These are phyloP conservation scores for Geranium incanum DNA, from an alignment of 441 rosid species.

Conservation along the genomic window DNA sequence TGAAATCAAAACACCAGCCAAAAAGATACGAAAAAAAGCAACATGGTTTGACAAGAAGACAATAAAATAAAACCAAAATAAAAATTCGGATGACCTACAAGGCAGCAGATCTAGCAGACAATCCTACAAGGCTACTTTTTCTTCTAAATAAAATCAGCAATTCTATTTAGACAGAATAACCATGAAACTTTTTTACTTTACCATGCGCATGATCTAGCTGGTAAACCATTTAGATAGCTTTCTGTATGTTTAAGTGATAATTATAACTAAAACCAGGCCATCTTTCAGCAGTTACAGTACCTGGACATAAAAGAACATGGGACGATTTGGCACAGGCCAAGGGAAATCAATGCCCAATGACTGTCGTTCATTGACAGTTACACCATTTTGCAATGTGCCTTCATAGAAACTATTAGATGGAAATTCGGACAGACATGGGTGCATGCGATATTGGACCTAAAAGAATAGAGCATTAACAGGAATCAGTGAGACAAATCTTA, in stretches of 20 bases:
- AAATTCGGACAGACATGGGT: conserved; percentile 92
- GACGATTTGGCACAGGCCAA: conserved; percentile 98
- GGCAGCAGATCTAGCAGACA: not conserved
- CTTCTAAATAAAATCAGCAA: not conserved
- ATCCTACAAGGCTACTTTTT: not conserved
- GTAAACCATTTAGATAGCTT: not conserved
- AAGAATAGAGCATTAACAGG: conserved; percentile 14
- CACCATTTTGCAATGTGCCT: conserved; percentile 98
- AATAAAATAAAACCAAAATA: not conserved
- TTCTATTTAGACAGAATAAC: too few species aligned
- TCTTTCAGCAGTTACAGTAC: conserved; percentile 27
- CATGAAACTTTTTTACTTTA: not conserved
- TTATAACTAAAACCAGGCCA: not conserved
- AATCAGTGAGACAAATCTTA: not conserved
- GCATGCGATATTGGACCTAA: conserved; percentile 99
- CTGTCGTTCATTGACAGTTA: conserved; percentile 91
- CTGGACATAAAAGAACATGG: conserved; percentile 99
- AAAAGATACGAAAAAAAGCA: conserved; percentile 10
- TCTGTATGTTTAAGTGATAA: not conserved
- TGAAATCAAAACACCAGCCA: conserved; percentile 17
- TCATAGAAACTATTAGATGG: conserved; percentile 97
- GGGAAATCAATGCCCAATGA: conserved; percentile 92
- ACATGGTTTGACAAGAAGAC: not conserved
- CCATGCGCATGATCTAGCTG: not conserved
- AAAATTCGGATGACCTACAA: not conserved